phyloP scores from a whole-genome alignment of 345 rosid species.

The Reutealis trisperma region DNA sequence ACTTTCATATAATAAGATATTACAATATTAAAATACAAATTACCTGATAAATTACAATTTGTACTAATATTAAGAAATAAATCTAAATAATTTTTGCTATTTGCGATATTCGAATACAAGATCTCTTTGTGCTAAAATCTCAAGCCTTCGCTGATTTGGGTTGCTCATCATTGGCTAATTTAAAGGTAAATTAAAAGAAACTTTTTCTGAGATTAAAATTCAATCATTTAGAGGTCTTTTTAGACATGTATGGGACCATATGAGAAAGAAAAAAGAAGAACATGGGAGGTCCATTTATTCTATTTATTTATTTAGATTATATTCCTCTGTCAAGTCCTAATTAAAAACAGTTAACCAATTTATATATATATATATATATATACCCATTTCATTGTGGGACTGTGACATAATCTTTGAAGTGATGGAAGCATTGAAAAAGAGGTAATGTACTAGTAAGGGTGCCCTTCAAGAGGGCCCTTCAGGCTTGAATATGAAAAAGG shows the following conservation, averaged over 20 bases:
- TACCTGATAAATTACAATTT: too few species aligned
- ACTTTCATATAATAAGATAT: too few species aligned
- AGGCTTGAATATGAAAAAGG: conserved; percentile 9
- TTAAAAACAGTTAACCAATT: neutral
- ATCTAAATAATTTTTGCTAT: too few species aligned
- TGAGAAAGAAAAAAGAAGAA: neutral
- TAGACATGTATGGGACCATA: conserved; percentile 22
- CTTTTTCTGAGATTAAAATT: conserved; percentile 10
- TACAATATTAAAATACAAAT: too few species aligned
- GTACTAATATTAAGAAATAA: too few species aligned
- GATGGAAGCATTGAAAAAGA: conserved; percentile 17
- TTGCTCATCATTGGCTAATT: too few species aligned
- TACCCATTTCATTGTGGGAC: neutral
- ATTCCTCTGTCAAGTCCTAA: conserved; percentile 20
- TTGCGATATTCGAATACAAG: too few species aligned
- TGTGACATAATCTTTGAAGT: conserved; percentile 5
- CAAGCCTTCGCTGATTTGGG: too few species aligned
- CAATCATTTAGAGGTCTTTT: neutral
- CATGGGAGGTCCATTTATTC: conserved; percentile 21
- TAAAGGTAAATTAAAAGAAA: neutral
- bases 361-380: neutral
- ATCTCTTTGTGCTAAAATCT: too few species aligned
- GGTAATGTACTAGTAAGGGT: conserved; percentile 6
- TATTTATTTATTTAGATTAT: conserved; percentile 10
- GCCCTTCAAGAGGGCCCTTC: neutral